phyloP scores from a whole-genome alignment of 2,329 filamentous ascomycete genomes.

The Tolypocladium tundrense region DNA sequence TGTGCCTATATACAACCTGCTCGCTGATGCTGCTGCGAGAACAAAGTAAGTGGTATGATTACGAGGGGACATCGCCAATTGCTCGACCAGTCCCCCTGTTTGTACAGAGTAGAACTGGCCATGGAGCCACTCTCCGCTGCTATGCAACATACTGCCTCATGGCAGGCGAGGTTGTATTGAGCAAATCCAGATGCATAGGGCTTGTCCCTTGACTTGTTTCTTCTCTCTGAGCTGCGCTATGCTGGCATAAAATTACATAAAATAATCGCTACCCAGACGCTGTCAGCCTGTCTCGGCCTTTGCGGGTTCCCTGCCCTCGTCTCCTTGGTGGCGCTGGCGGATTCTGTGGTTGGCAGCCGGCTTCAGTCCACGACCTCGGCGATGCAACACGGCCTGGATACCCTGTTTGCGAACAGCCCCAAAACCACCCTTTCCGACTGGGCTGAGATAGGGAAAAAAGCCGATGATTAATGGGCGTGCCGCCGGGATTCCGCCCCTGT shows the following conservation, averaged over 20 bases:
- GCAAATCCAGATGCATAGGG: not conserved
- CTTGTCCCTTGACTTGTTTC: not conserved
- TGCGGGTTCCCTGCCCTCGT: not conserved
- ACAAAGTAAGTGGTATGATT: too few species aligned
- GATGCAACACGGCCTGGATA: not conserved
- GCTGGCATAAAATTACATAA: constrained; percentile 8
- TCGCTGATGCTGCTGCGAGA: not conserved
- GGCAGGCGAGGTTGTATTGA: not conserved
- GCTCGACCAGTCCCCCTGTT: not conserved
- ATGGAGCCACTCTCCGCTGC: not conserved
- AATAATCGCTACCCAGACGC: constrained; percentile 9
- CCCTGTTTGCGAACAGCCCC: not conserved
- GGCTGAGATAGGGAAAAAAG: not conserved
- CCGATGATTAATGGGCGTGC: not conserved
- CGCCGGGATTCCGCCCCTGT: not conserved
- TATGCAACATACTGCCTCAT: not conserved
- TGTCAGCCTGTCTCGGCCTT: not conserved
- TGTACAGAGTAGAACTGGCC: not conserved
- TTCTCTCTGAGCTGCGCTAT: constrained; percentile 9
- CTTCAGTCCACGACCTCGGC: not conserved
- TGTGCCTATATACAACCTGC: not conserved
- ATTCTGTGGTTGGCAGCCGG: not conserved
- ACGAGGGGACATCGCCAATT: not conserved
- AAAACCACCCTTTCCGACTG: not conserved
- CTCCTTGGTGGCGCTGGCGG: not conserved